Evolutionary conservation across 768 basidiomycete genomes (phyloP).

Genomic region (Gloeopeniophorella convolvens): DNA sequence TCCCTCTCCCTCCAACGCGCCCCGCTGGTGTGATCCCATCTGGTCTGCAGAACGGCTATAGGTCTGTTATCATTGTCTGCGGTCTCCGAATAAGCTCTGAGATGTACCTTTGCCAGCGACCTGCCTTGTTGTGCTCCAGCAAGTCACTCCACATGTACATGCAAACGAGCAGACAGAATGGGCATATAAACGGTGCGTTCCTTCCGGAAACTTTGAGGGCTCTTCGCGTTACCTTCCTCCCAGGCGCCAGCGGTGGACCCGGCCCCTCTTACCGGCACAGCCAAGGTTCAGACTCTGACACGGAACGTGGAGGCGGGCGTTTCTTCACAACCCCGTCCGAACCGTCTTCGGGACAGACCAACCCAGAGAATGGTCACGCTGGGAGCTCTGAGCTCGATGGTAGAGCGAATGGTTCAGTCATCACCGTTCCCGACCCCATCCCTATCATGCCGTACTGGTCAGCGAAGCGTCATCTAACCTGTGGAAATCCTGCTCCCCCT

Average conservation of each 20-base stretch:
- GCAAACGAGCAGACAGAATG: conserved; percentile 13
- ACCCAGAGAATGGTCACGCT: conserved; percentile 21
- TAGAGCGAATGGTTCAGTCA: conserved; percentile 27
- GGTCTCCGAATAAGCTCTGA: too few species aligned
- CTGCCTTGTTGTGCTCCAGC: too few species aligned
- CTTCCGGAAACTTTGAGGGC: neutral
- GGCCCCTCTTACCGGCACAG: conserved; percentile 17
- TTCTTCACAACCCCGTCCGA: conserved; percentile 27
- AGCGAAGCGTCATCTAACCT: conserved; percentile 84
- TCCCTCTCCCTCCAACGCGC: too few species aligned
- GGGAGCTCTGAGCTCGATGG: conserved; percentile 27
- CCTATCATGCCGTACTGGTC: conserved; percentile 79
- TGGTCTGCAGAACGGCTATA: too few species aligned
- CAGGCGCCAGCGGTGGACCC: conserved; percentile 18
- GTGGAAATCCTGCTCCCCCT: conserved; percentile 75
- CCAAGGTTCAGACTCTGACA: conserved; percentile 26
- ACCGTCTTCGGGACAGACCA: conserved; percentile 25
- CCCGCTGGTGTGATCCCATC: too few species aligned
- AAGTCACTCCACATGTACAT: too few species aligned
- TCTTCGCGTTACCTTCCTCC: neutral
- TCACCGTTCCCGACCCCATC: conserved; percentile 32
- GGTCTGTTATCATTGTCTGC: too few species aligned
- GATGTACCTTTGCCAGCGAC: too few species aligned
- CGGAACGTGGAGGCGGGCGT: conserved; percentile 28
- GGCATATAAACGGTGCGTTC: conserved; percentile 11